phyloP scores from a whole-genome alignment of 495 filamentous ascomycete genomes.

The Friedmanniomyces simplex region DNA sequence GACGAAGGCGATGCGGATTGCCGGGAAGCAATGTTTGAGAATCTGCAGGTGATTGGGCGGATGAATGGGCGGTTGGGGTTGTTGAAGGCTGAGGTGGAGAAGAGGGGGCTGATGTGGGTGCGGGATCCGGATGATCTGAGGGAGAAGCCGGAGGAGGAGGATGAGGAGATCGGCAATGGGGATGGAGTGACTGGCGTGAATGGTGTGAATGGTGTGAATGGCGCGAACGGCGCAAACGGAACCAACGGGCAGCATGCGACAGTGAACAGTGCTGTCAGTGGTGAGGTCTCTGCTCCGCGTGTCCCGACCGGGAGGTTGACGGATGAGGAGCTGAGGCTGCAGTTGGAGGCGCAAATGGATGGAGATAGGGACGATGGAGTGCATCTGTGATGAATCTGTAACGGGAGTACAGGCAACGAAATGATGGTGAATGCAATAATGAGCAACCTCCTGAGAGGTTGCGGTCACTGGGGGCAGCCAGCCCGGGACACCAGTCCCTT shows the following conservation, averaged over 20 bases:
- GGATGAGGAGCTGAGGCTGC: slow-evolving; percentile 25
- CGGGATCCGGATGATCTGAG: slow-evolving; percentile 27
- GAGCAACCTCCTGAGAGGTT: too few species aligned
- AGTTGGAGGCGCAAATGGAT: slow-evolving; percentile 17
- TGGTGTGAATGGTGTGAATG: too few species aligned
- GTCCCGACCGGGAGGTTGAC: slow-evolving; percentile 18
- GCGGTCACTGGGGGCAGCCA: too few species aligned
- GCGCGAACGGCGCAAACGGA: too few species aligned
- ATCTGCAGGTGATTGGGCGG: slow-evolving; percentile 58
- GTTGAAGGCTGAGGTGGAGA: slow-evolving; percentile 64
- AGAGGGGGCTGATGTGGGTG: slow-evolving; percentile 63
- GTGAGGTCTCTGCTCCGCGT: neutral
- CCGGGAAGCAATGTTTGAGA: slow-evolving; percentile 62
- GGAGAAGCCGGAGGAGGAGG: slow-evolving; percentile 15
- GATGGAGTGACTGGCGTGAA: slow-evolving; percentile 24
- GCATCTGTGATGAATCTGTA: slow-evolving; percentile 22
- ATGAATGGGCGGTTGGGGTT: slow-evolving; percentile 63
- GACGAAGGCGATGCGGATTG: slow-evolving; percentile 53
- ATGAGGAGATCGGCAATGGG: too few species aligned
- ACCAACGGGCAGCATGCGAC: neutral
- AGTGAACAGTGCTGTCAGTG: neutral
- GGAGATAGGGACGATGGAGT: slow-evolving; percentile 22
- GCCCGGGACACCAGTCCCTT: too few species aligned
- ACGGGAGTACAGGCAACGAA: too few species aligned
- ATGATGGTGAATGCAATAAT: too few species aligned